Evolutionary conservation across 352 stramenopile genomes (phyloP), one percentile per base, ranked within the genome.

Genomic region (Phytophthora europaea): DNA sequence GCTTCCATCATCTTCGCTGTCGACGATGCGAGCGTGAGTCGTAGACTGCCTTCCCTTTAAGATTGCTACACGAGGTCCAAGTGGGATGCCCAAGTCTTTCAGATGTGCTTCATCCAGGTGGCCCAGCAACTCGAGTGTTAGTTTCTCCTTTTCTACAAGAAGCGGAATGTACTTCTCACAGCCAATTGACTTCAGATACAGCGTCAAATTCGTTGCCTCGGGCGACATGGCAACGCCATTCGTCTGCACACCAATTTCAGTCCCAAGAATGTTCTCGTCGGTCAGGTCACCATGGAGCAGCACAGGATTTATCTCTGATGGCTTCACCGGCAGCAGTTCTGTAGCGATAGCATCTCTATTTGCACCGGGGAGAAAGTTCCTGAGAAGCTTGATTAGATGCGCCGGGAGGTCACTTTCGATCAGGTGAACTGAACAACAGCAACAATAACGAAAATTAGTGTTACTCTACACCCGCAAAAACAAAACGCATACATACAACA

Each of bases 281-380:
- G 90, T 97, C 28, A 97, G 65, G 54, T 97, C 90, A 38, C 89
- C 87, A 57, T 97, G 90, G 22, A 97, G 75, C 18, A 96, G 73
- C 61, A 93, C 85, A 38, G 88, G 86, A 1, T 75, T 73, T 1
- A 66, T 34, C 16, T 75, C 63, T 1, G 22, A 66, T 1, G 53
- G 51, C 6, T 63, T 76, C 3, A 67, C 64, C 8, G 88, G 88
- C 26, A 94, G 76, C 50, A 94, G 40, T 28, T 78, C 28, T 8
- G 56, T 64, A 1, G 75, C 62, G 18, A 93, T 79, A 13, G 61
- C 70, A 12, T 79, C 70, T 2, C 23, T 22, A n/a, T 61, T 74
- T 16, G 66, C 73, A 31, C 43, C 18, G 8, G 85, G 85, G 0
- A 97, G 67, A 59, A 93, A 97, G 3, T 62, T 62, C 13, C 91